phyloP scores from a whole-genome alignment of 352 stramenopile genomes.

The Phytophthora palmivora region DNA sequence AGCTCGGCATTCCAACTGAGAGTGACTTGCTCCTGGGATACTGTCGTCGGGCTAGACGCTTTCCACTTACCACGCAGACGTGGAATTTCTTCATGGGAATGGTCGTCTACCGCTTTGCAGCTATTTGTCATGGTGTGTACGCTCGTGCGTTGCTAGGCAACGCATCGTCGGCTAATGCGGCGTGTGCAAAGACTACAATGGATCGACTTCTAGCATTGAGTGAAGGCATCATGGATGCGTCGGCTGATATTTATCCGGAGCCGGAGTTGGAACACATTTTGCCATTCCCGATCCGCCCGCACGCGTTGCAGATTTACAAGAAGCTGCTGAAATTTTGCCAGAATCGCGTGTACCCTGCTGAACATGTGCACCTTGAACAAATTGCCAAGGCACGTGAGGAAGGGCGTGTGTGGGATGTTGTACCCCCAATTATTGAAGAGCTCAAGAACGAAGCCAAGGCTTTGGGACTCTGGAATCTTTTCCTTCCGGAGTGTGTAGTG shows the following conservation, averaged over 20 bases:
- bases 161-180: constrained; percentile 81
- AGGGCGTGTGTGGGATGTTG: constrained; percentile 77
- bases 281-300: constrained; percentile 77
- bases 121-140: constrained; percentile 86
- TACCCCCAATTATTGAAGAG: constrained; percentile 90
- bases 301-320: constrained; percentile 82
- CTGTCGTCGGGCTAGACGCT: constrained; percentile 56
- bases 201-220: constrained; percentile 64
- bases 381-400: constrained; percentile 55
- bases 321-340: constrained; percentile 91
- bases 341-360: constrained; percentile 90
- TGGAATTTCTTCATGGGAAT: constrained; percentile 85
- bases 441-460: constrained; percentile 92
- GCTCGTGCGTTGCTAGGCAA: constrained; percentile 76
- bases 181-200: constrained; percentile 70
- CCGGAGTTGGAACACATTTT: constrained; percentile 61
- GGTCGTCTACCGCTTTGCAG: constrained; percentile 78
- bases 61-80: constrained; percentile 55
- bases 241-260: constrained; percentile 54
- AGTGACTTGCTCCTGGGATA: constrained; percentile 67
- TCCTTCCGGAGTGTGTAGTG: constrained; percentile 81
- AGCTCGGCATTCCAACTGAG: constrained; percentile 71
- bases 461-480: constrained; percentile 97
- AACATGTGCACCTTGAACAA: constrained; percentile 87
- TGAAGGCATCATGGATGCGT: constrained; percentile 43